phyloP scores from a whole-genome alignment of 305 asterid species.

The Solanum hybrid region DNA sequence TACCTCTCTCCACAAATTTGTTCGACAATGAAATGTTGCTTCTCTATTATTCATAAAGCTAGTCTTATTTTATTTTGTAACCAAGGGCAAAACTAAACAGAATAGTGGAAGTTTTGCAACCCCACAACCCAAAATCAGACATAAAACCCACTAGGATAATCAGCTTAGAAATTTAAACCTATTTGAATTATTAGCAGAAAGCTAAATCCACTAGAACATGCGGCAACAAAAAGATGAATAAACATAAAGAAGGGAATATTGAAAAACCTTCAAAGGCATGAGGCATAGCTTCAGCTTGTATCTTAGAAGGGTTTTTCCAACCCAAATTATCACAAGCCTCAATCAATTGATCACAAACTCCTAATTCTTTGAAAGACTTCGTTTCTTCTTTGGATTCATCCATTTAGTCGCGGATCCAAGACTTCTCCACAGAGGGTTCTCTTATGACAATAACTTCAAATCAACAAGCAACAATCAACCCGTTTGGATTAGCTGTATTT shows the following conservation, averaged over 20 bases:
- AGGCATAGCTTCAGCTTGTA: slow-evolving; percentile 78
- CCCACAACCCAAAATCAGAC: neutral
- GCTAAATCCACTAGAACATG: neutral
- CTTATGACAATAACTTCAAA: neutral
- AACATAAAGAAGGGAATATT: neutral
- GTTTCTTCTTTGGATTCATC: slow-evolving; percentile 35
- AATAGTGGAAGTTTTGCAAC: neutral
- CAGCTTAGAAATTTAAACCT: neutral
- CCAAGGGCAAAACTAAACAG: neutral
- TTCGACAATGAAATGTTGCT: neutral
- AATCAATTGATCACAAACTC: slow-evolving; percentile 48
- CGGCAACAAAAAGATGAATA: neutral
- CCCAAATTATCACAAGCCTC: slow-evolving; percentile 71
- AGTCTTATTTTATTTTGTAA: neutral
- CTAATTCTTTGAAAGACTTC: slow-evolving; percentile 57
- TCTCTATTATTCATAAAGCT: neutral
- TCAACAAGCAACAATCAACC: neutral
- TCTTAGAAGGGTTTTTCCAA: slow-evolving; percentile 68
- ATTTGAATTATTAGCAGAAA: neutral
- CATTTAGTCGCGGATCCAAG: slow-evolving; percentile 10
- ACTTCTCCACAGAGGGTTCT: neutral
- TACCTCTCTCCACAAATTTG: neutral
- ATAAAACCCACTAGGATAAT: neutral
- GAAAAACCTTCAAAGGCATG: slow-evolving; percentile 43
- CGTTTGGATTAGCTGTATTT: neutral